A percentile compares a stretch with the other conserved stretches of the same genome.
Evolutionary conservation across 1,284 basidiomycete species (phyloP).

Genomic region (Amylostereum areolatum): DNA sequence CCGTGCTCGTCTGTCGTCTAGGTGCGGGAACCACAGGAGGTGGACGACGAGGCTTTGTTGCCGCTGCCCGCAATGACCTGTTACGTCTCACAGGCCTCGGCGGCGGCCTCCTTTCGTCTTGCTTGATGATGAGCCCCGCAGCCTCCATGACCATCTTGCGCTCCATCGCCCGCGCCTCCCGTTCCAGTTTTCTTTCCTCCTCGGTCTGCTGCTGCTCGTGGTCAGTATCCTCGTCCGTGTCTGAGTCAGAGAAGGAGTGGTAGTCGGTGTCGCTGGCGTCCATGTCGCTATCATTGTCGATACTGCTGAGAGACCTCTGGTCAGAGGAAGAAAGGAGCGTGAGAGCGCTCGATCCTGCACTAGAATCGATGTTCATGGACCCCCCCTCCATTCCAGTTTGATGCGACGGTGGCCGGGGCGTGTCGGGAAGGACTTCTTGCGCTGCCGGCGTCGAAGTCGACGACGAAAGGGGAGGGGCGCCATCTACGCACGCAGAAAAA

Average conservation of each 20-base stretch:
- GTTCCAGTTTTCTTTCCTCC: slow-evolving; percentile 46
- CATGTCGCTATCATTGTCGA: slow-evolving; percentile 19
- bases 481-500: slow-evolving; percentile 1
- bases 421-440: not conserved
- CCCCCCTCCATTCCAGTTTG: too few relatives aligned
- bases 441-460: not conserved
- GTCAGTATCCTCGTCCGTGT: slow-evolving; percentile 38
- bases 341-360: not conserved
- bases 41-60: slow-evolving; percentile 35
- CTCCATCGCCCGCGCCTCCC: slow-evolving; percentile 67
- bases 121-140: slow-evolving; percentile 78
- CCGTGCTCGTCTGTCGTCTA: slow-evolving; percentile 7
- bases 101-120: slow-evolving; percentile 34
- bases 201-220: slow-evolving; percentile 34
- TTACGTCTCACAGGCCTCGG: slow-evolving; percentile 21
- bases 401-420: not conserved
- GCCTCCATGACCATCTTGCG: slow-evolving; percentile 80
- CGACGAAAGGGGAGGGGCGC: not conserved
- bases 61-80: slow-evolving; percentile 18
- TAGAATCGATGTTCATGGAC: not conserved
- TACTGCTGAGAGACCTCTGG: not conserved
- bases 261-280: slow-evolving; percentile 28
- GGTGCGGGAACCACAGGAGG: slow-evolving; percentile 41
- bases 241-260: slow-evolving; percentile 31
- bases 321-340: not conserved